Percentiles rank a stretch among this genome's conserved stretches.
phyloP scores from a whole-genome alignment of 2,329 filamentous ascomycete genomes.

The Fusarium haematococcum region DNA sequence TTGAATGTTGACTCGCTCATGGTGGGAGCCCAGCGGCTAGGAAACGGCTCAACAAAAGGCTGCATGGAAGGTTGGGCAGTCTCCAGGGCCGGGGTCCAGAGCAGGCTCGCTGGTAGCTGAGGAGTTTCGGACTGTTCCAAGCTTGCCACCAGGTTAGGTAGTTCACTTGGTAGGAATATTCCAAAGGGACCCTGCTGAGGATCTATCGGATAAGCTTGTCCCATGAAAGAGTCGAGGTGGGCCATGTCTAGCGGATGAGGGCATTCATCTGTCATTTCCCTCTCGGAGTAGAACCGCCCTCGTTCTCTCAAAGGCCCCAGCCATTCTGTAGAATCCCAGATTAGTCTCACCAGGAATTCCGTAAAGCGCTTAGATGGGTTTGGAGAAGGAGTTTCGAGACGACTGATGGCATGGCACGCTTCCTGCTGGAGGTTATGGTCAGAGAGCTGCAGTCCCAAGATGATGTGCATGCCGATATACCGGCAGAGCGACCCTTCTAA shows the following conservation, averaged over 20 bases:
- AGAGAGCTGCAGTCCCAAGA: background rate
- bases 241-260: background rate
- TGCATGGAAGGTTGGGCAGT: background rate
- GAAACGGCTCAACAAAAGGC: background rate
- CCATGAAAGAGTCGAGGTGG: background rate
- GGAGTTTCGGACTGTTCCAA: background rate
- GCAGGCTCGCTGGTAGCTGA: background rate
- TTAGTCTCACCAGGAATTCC: background rate
- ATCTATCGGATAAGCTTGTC: background rate
- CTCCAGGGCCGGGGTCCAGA: background rate
- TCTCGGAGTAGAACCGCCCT: background rate
- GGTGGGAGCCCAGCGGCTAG: background rate
- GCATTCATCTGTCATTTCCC: background rate
- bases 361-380: background rate
- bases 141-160: background rate
- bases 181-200: background rate
- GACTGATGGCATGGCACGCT: background rate
- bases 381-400: background rate
- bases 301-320: background rate
- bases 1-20: background rate
- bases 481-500: background rate
- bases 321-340: background rate
- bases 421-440: background rate
- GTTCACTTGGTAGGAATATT: background rate
- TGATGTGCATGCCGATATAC: background rate